Conservation (phyloP, 148 eudicot genomes). For the Polygonum maritimum region DNA sequence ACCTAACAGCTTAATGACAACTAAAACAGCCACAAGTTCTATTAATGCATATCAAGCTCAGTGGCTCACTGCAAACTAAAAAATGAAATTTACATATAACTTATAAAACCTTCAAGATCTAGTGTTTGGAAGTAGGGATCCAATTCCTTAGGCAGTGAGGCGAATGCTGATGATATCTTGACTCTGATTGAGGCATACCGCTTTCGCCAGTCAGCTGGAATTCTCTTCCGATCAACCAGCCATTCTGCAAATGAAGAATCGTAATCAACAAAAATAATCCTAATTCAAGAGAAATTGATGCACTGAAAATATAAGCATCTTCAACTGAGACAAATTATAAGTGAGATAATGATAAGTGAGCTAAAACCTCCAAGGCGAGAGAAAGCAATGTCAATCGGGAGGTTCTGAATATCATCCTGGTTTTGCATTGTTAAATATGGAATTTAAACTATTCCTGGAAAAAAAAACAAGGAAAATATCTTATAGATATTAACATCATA, state of each 20-base stretch:
- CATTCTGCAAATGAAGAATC: constrained; percentile 51
- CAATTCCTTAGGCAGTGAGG: constrained; percentile 61
- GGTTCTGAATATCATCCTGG: constrained; percentile 61
- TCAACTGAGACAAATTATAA: neutral
- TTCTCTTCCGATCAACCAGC: constrained; percentile 94
- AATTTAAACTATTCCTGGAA: neutral
- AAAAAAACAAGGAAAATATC: neutral
- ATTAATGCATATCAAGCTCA: neutral
- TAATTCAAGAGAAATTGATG: neutral
- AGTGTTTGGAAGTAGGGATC: constrained; percentile 84
- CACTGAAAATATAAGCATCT: neutral
- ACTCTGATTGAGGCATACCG: constrained; percentile 52
- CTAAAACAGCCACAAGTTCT: neutral
- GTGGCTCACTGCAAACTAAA: neutral
- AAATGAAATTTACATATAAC: neutral
- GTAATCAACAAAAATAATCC: constrained; percentile 6
- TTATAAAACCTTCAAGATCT: constrained; percentile 53
- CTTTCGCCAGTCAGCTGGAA: constrained; percentile 80
- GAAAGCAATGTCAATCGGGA: constrained; percentile 90
- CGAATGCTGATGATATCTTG: constrained; percentile 58
- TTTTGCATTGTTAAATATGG: constrained; percentile 21
- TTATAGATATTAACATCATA: neutral
- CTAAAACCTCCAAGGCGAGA: constrained; percentile 71
- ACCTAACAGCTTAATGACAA: neutral
- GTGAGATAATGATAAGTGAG: neutral